A percentile compares a stretch with the other conserved stretches of the same genome.
Conservation (phyloP, 208 protist species). For the Trypanosoma mega region DNA sequence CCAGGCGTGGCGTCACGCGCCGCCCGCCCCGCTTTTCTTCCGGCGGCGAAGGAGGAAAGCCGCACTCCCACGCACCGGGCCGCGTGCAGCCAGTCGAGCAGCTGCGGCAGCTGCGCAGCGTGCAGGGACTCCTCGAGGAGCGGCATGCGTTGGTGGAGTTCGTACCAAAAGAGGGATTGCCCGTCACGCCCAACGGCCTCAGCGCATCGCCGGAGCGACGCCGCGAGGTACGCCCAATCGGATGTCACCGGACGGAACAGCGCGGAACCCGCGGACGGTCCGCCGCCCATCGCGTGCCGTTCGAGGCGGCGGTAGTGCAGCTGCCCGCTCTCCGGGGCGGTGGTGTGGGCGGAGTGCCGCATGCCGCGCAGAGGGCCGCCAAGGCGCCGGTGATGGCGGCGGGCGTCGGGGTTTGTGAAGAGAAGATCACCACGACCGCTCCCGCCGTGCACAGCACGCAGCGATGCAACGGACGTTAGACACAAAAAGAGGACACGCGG, state of each 20-base stretch:
- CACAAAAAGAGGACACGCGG: neutral
- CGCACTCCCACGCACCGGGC: slow-evolving; percentile 61
- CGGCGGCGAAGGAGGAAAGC: slow-evolving; percentile 28
- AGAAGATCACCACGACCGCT: slow-evolving; percentile 59
- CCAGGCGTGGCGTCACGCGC: slow-evolving; percentile 14
- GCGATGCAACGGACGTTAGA: neutral
- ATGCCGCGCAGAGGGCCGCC: slow-evolving; percentile 44
- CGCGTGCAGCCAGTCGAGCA: slow-evolving; percentile 54
- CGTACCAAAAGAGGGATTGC: slow-evolving; percentile 62
- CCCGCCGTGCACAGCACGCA: slow-evolving; percentile 28
- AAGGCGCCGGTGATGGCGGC: slow-evolving; percentile 13
- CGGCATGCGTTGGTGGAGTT: slow-evolving; percentile 67
- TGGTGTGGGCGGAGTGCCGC: slow-evolving; percentile 54
- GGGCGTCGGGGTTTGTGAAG: slow-evolving; percentile 32
- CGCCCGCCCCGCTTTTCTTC: neutral
- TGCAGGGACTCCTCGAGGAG: slow-evolving; percentile 78
- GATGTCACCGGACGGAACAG: slow-evolving; percentile 31
- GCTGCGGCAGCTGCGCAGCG: slow-evolving; percentile 51
- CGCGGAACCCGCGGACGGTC: slow-evolving; percentile 22
- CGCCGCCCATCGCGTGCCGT: slow-evolving; percentile 31
- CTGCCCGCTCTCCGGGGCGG: slow-evolving; percentile 56
- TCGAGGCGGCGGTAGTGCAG: slow-evolving; percentile 60
- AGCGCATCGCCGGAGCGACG: slow-evolving; percentile 40
- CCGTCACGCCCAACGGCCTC: slow-evolving; percentile 34
- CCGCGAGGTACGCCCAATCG: slow-evolving; percentile 67